Evolutionary conservation across 306 rosid genomes (phyloP).

Genomic region (Aeschynomene evenia): DNA sequence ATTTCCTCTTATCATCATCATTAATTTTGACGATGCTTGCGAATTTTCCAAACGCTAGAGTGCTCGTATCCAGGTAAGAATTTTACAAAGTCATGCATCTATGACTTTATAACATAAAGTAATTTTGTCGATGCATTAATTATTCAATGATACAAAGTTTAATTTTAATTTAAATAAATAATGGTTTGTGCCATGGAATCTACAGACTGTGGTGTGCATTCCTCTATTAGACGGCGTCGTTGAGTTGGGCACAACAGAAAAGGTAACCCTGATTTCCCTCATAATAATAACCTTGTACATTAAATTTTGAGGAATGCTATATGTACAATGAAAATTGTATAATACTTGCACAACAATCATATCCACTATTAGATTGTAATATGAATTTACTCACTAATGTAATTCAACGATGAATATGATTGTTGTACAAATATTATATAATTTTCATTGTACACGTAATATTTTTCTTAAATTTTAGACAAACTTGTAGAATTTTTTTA

Average conservation of each 20-base stretch:
- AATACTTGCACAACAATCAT: too few species aligned
- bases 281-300: neutral
- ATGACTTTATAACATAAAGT: neutral
- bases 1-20: neutral
- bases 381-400: too few species aligned
- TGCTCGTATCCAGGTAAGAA: conserved; percentile 77
- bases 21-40: conserved; percentile 13
- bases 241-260: conserved; percentile 81
- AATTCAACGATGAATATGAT: too few species aligned
- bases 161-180: neutral
- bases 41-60: conserved; percentile 48
- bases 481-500: too few species aligned
- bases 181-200: neutral
- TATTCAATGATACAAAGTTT: neutral
- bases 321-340: too few species aligned
- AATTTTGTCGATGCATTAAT: neutral
- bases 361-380: too few species aligned
- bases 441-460: too few species aligned
- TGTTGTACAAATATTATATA: too few species aligned
- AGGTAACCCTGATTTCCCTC: conserved; percentile 36
- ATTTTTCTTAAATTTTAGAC: neutral
- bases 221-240: conserved; percentile 87
- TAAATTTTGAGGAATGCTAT: too few species aligned
- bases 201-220: conserved; percentile 91
- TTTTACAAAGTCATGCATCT: neutral